phyloP scores from a whole-genome alignment of 345 rosid species.

The Jatropha curcas region DNA sequence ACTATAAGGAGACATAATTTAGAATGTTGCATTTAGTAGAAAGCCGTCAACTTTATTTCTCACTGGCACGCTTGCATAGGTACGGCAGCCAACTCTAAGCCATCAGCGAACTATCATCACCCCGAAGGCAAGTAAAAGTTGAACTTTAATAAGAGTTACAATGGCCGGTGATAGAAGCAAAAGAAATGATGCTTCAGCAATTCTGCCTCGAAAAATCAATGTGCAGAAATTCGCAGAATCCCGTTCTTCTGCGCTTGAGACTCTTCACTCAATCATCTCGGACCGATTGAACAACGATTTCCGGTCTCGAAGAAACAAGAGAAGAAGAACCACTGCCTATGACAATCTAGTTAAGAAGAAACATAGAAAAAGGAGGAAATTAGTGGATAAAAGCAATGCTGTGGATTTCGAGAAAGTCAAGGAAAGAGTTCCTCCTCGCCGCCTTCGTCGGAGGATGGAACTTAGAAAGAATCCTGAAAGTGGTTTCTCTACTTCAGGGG shows the following conservation, averaged over 20 bases:
- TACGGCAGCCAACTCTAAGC: background rate
- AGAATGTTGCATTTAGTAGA: no score
- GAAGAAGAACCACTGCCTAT: conserved; percentile 76
- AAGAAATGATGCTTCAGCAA: conserved; percentile 24
- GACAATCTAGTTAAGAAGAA: conserved; percentile 51
- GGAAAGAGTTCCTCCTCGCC: conserved; percentile 48
- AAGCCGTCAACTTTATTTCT: background rate
- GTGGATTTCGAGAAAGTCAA: conserved; percentile 21
- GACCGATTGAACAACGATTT: conserved; percentile 57
- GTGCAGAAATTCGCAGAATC: conserved; percentile 70
- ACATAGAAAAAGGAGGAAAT: conserved; percentile 42
- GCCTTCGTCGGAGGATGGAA: conserved; percentile 58
- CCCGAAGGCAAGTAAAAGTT: background rate
- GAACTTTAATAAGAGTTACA: background rate
- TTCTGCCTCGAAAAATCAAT: conserved; percentile 60
- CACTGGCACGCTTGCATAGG: background rate
- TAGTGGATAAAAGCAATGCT: conserved; percentile 22
- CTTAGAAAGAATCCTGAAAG: conserved; percentile 54
- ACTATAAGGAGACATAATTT: no score
- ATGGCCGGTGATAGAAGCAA: conserved; percentile 48
- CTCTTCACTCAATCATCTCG: conserved; percentile 60
- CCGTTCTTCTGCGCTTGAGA: conserved; percentile 65
- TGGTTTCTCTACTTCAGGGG: conserved; percentile 69
- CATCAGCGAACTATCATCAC: background rate
- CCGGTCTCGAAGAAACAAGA: conserved; percentile 63